Base-by-base conservation (phyloP, 1,284 basidiomycete genomes). In the Heterobasidion occidentale region DNA sequence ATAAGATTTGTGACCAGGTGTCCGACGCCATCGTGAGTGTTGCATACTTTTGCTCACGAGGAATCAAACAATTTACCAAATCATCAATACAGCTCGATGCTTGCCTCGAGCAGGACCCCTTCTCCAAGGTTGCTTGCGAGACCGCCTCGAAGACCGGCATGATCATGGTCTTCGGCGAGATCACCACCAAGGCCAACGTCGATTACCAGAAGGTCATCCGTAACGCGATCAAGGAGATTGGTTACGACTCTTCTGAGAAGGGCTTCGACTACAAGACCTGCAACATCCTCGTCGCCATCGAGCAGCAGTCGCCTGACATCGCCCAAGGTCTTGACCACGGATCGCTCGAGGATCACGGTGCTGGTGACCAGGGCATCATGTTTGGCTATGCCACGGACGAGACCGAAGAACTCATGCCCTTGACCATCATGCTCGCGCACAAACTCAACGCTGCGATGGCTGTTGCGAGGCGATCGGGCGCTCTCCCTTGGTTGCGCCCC, bases 231-330 rank as follows among this genome's bases (percentile, higher is more conserved):
- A 93, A 94, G 83, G 74, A 90, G 71, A 99, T 99, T 67, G 96
- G 96, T 51, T 99, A 99, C 77, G 97, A 99, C 74, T 85, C 90
- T 73, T 98, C 94, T 53, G 88, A 89, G 62, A 99, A 99, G 80
- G 97, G 97, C 61, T 99, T 99, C 76, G 97, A 99, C 78, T 98
- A 99, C 88, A 99, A 99, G 86, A 99, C 95, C 63, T 95, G 93
- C 84, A 96, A 96, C 81, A 97, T 99, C 70, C 90, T 99, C 65
- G 96, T 99, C 67, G 97, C 97, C 63, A 99, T 99, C 64, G 97
- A 99, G 83, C 95, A 98, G 77, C 97, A 99, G 76, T 98, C 95
- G 42, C 94, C 96, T 64, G 97, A 99, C 79, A 99, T 99, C 69
- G 97, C 97, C 55, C 94, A 98, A 77, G 95, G 96, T 75, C 86